phyloP scores from a whole-genome alignment of 768 basidiomycete species.

The Collybia sordida region DNA sequence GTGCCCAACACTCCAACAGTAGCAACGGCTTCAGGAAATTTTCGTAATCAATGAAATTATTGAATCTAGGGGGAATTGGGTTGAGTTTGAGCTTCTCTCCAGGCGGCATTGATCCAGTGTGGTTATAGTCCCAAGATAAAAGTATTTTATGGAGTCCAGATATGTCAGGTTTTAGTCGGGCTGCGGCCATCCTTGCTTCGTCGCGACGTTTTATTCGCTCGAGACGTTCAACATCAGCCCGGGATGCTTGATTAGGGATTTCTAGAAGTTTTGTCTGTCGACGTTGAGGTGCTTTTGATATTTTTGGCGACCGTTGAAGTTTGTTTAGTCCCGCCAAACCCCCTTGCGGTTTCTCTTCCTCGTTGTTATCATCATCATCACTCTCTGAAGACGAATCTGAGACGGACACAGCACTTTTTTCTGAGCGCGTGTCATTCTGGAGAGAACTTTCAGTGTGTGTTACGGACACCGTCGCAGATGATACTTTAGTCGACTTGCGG shows the following conservation, averaged over 20 bases:
- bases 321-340: constrained; percentile 56
- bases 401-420: constrained; percentile 18
- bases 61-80: constrained; percentile 66
- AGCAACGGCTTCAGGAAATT: constrained; percentile 82
- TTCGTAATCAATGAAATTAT: constrained; percentile 64
- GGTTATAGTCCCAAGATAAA: constrained; percentile 85
- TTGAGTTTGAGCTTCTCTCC: constrained; percentile 33
- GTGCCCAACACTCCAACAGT: constrained; percentile 88
- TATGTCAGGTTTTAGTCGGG: constrained; percentile 82
- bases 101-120: constrained; percentile 64
- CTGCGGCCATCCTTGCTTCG: constrained; percentile 57
- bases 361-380: constrained; percentile 30
- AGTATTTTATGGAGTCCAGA: constrained; percentile 74
- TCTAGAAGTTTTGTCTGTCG: constrained; percentile 67
- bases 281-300: constrained; percentile 56
- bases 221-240: constrained; percentile 26
- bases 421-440: constrained; percentile 28
- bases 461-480: constrained; percentile 9
- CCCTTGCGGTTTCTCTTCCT: constrained; percentile 43
- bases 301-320: constrained; percentile 59
- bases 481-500: constrained; percentile 26
- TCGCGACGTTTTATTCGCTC: constrained; percentile 57
- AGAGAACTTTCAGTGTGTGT: constrained; percentile 7
- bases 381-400: constrained; percentile 43
- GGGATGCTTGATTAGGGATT: constrained; percentile 42